A percentile compares a stretch with the other conserved stretches of the same genome.
Evolutionary conservation across 768 basidiomycete species (phyloP).

Genomic region (Megacollybia marginata): DNA sequence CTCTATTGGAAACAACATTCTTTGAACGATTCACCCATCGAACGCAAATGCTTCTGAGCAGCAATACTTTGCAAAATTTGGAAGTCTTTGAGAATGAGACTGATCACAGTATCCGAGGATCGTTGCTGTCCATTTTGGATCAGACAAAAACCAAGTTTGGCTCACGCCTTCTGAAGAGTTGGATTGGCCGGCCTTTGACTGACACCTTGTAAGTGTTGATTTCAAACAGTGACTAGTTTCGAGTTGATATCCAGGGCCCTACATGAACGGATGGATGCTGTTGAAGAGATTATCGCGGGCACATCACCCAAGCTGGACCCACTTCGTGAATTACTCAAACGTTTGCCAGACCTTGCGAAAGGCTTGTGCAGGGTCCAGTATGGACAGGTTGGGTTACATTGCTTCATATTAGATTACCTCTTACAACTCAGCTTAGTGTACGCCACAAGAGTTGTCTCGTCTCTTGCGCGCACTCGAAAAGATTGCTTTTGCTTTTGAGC

Average conservation of each 20-base stretch:
- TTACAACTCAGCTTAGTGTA: constrained; percentile 42
- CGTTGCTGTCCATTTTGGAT: constrained; percentile 81
- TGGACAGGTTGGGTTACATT: constrained; percentile 54
- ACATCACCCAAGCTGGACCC: constrained; percentile 54
- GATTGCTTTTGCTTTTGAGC: constrained; percentile 57
- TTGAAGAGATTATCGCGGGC: constrained; percentile 71
- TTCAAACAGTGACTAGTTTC: neutral
- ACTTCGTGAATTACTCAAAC: constrained; percentile 62
- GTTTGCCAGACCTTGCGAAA: constrained; percentile 80
- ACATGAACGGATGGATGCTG: constrained; percentile 72
- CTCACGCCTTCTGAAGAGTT: constrained; percentile 69
- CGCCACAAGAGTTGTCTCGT: constrained; percentile 72
- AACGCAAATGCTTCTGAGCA: constrained; percentile 81
- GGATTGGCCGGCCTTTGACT: constrained; percentile 82
- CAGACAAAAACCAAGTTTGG: constrained; percentile 87
- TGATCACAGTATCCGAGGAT: constrained; percentile 64
- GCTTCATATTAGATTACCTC: neutral
- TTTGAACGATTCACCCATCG: constrained; percentile 73
- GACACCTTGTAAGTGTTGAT: constrained; percentile 47
- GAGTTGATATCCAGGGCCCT: constrained; percentile 41
- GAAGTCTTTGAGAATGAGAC: constrained; percentile 94
- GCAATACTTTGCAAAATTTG: constrained; percentile 82
- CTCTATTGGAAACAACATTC: constrained; percentile 68
- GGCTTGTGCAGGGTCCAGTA: constrained; percentile 88
- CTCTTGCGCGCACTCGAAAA: constrained; percentile 72